Evolutionary conservation across 257 asterid species (phyloP).

Genomic region (Solanum pennellii): DNA sequence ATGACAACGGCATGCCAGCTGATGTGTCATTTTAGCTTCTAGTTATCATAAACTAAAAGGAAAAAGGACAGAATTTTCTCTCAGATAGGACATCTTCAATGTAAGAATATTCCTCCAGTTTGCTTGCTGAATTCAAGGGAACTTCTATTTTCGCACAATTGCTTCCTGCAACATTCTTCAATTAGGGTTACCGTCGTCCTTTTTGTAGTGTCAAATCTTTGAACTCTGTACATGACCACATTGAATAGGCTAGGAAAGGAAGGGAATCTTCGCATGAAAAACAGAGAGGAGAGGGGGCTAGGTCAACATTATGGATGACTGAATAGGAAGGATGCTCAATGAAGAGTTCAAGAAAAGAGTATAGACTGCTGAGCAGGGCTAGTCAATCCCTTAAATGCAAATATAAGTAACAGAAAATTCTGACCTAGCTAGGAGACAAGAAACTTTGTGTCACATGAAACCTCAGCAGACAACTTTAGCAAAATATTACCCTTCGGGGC

Average conservation of each 20-base stretch:
- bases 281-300: not conserved
- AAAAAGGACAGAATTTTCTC: not conserved
- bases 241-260: not conserved
- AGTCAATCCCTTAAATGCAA: not conserved
- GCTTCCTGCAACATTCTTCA: not conserved
- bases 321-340: not conserved
- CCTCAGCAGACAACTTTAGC: not conserved
- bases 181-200: not conserved
- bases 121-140: not conserved
- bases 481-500: not conserved
- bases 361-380: not conserved
- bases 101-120: not conserved
- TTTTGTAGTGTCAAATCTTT: not conserved
- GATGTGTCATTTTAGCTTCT: not conserved
- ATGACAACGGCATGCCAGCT: not conserved
- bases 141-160: not conserved
- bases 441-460: not conserved
- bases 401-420: not conserved
- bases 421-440: not conserved
- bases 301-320: not conserved
- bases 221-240: not conserved
- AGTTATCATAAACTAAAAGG: not conserved
- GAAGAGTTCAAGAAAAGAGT: not conserved
- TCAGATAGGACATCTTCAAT: not conserved
- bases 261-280: not conserved